Percentiles rank a stretch among this genome's conserved stretches.
Conservation (phyloP, 805 yeast genomes). For the Kodamaea restingae region DNA sequence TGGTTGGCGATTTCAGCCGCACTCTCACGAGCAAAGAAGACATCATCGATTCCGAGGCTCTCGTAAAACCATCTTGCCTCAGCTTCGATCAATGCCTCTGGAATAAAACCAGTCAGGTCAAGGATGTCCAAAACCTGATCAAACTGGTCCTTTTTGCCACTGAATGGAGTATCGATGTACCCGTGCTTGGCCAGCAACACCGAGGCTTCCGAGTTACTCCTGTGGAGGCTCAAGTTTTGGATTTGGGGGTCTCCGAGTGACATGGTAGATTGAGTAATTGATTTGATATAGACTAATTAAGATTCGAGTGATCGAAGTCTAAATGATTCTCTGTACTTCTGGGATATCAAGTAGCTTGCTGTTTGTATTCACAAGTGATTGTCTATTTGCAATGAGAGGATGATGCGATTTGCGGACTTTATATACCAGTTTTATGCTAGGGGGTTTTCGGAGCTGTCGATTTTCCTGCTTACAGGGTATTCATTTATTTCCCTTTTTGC, state of each 20-base stretch:
- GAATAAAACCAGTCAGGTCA: conserved; percentile 83
- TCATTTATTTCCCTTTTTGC: too few relatives aligned
- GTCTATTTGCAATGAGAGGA: too few relatives aligned
- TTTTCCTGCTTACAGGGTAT: too few relatives aligned
- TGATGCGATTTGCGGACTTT: too few relatives aligned
- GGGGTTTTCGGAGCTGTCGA: conserved; percentile 3
- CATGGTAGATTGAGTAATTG: background rate
- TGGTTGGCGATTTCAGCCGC: conserved; percentile 78
- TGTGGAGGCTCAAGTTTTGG: conserved; percentile 22
- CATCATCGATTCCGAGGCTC: conserved; percentile 83
- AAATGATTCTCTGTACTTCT: too few relatives aligned
- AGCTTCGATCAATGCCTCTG: conserved; percentile 76
- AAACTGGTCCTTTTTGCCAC: conserved; percentile 77
- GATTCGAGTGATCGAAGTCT: too few relatives aligned
- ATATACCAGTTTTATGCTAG: too few relatives aligned
- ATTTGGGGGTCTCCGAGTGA: conserved; percentile 2
- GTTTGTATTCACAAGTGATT: too few relatives aligned
- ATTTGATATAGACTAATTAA: background rate
- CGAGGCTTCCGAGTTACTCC: conserved; percentile 23
- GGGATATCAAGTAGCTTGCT: too few relatives aligned
- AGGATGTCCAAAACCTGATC: conserved; percentile 76
- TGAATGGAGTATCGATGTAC: conserved; percentile 70
- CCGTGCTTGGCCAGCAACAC: conserved; percentile 45
- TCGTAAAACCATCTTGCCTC: conserved; percentile 91
- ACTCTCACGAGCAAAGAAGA: conserved; percentile 82